Percentiles rank a stretch among this genome's conserved stretches.
phyloP scores from a whole-genome alignment of 345 rosid species.

The Eutrema japonicum region DNA sequence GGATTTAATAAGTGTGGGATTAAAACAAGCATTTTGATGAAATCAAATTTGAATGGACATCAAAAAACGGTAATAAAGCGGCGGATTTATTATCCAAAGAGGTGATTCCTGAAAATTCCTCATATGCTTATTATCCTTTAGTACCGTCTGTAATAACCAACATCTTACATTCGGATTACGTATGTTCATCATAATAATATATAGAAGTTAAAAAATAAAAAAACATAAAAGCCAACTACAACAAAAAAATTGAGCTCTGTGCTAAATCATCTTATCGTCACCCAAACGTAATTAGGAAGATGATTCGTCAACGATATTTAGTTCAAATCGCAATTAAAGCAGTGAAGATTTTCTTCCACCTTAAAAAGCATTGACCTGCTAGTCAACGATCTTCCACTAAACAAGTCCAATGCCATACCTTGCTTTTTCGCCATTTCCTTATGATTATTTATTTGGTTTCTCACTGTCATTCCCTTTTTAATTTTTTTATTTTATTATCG shows the following conservation, averaged over 20 bases:
- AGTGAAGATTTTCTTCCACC: slow-evolving; percentile 4
- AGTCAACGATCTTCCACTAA: slow-evolving; percentile 33
- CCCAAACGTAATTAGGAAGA: slow-evolving; percentile 25
- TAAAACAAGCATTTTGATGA: too few relatives aligned
- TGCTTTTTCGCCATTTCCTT: not conserved
- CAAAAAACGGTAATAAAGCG: too few relatives aligned
- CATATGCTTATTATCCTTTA: too few relatives aligned
- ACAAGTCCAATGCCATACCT: slow-evolving; percentile 36
- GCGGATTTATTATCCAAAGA: too few relatives aligned
- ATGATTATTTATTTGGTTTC: slow-evolving; percentile 21
- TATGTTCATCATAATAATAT: too few relatives aligned
- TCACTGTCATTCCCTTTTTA: slow-evolving; percentile 14
- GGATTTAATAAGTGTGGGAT: too few relatives aligned
- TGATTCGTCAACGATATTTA: slow-evolving; percentile 40
- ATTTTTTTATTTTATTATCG: not conserved
- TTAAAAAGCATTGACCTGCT: not conserved
- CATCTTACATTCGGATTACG: too few relatives aligned
- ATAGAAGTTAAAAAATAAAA: too few relatives aligned
- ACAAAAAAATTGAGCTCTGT: not conserved
- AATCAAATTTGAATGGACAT: too few relatives aligned
- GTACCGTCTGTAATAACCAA: too few relatives aligned
- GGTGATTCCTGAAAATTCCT: too few relatives aligned
- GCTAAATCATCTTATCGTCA: slow-evolving; percentile 37
- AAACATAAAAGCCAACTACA: too few relatives aligned
- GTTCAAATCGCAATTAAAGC: slow-evolving; percentile 34